These are phyloP conservation scores for Aquanectria penicillioides DNA, from an alignment of 2,329 filamentous ascomycete genomes.

Conservation along the genomic window DNA sequence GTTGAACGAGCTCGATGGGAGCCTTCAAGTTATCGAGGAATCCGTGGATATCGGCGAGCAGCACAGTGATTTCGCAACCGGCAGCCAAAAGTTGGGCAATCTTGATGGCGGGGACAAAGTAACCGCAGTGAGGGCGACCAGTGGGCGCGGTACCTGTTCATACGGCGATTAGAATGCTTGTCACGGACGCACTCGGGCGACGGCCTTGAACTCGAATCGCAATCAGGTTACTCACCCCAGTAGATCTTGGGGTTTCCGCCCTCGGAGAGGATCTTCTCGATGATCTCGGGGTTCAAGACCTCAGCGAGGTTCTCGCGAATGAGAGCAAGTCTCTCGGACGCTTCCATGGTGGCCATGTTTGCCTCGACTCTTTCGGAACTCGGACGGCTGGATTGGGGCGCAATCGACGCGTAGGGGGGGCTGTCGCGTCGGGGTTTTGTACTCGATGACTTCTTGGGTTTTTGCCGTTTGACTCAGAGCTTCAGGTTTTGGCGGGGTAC, in stretches of 20 bases:
- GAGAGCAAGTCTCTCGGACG: slow-evolving; percentile 72
- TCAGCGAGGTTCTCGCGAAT: slow-evolving; percentile 86
- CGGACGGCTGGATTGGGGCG: background rate
- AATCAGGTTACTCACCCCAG: slow-evolving; percentile 69
- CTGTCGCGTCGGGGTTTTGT: background rate
- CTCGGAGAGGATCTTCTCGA: slow-evolving; percentile 76
- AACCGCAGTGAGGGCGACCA: slow-evolving; percentile 88
- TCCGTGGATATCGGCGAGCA: slow-evolving; percentile 79
- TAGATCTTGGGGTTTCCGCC: slow-evolving; percentile 81
- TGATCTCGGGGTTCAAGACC: slow-evolving; percentile 84
- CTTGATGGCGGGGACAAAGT: slow-evolving; percentile 89
- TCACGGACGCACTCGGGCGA: background rate
- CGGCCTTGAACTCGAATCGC: background rate
- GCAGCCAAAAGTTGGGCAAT: slow-evolving; percentile 88
- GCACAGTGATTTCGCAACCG: slow-evolving; percentile 82
- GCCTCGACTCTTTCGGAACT: background rate
- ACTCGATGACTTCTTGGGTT: background rate
- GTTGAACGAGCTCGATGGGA: slow-evolving; percentile 85
- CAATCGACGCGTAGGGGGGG: background rate
- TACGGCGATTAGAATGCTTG: slow-evolving; percentile 2
- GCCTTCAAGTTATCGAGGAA: slow-evolving; percentile 88
- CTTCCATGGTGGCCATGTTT: slow-evolving; percentile 15
- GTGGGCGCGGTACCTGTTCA: slow-evolving; percentile 79
- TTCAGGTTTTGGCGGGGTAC: slow-evolving; percentile 22
- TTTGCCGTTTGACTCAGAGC: slow-evolving; percentile 19